These are phyloP conservation scores for Hanseniaspora clermontiae DNA, from an alignment of 805 yeast species.

Conservation along the genomic window DNA sequence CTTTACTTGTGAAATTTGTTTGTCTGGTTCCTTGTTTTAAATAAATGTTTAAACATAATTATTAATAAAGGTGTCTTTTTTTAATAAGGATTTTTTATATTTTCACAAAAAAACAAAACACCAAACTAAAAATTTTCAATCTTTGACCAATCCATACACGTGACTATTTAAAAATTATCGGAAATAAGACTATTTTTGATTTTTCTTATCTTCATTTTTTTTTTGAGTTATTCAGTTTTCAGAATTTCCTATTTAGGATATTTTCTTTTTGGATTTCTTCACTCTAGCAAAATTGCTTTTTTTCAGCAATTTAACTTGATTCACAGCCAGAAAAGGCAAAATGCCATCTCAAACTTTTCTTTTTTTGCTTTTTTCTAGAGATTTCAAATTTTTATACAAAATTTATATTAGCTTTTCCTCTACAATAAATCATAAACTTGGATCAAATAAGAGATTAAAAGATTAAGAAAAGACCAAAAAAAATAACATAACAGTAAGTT, in stretches of 20 bases:
- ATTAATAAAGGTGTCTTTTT: too few species aligned
- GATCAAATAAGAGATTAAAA: not conserved
- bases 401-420: not conserved
- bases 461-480: not conserved
- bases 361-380: not conserved
- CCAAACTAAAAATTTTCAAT: not conserved
- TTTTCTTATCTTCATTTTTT: not conserved
- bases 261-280: not conserved
- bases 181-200: not conserved
- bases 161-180: not conserved
- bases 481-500: not conserved
- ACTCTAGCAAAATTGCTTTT: not conserved
- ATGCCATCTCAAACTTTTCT: not conserved
- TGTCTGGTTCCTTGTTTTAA: too few species aligned
- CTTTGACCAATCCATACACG: not conserved
- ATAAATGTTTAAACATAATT: too few species aligned
- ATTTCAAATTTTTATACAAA: not conserved
- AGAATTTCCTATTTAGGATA: not conserved
- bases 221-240: not conserved
- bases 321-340: not conserved
- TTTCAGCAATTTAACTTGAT: not conserved
- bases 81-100: not conserved
- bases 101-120: not conserved
- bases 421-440: not conserved
- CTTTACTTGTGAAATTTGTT: too few species aligned